Percentiles rank a stretch among this genome's conserved stretches.
Evolutionary conservation across 176 grass and related monocot species (phyloP).

Genomic region (Oryza coarctata): DNA sequence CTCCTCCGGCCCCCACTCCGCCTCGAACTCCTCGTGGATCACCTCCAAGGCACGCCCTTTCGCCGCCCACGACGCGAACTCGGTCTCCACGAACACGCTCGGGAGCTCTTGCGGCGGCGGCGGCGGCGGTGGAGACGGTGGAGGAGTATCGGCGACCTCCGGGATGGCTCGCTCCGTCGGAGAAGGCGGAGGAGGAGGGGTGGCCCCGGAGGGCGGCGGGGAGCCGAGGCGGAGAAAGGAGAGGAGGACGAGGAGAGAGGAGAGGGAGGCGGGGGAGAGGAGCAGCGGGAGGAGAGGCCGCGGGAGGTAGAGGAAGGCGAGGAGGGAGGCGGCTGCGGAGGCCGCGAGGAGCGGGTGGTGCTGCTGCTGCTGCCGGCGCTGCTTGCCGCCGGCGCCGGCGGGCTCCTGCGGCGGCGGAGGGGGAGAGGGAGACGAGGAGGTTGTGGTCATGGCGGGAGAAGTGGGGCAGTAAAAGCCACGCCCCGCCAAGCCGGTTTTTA

Average conservation of each 20-base stretch:
- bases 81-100: constrained; percentile 29
- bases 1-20: constrained; percentile 46
- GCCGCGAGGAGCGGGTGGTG: constrained; percentile 59
- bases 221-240: constrained; percentile 63
- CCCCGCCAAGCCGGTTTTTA: constrained; percentile 24
- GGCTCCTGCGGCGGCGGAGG: neutral
- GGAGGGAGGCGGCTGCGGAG: constrained; percentile 45
- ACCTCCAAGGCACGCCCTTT: constrained; percentile 62
- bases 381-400: neutral
- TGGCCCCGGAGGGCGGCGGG: neutral
- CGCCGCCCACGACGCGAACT: constrained; percentile 52
- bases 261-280: constrained; percentile 65
- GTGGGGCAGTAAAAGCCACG: constrained; percentile 23
- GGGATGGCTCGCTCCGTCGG: neutral
- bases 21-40: constrained; percentile 87
- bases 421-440: constrained; percentile 12
- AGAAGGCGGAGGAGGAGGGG: neutral
- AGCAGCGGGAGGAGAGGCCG: constrained; percentile 55
- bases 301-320: constrained; percentile 71
- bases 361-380: neutral
- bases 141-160: neutral
- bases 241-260: constrained; percentile 55
- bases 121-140: neutral
- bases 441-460: constrained; percentile 40
- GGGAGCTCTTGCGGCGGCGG: neutral